phyloP scores from a whole-genome alignment of 345 rosid genomes.

The Aurinia saxatilis region DNA sequence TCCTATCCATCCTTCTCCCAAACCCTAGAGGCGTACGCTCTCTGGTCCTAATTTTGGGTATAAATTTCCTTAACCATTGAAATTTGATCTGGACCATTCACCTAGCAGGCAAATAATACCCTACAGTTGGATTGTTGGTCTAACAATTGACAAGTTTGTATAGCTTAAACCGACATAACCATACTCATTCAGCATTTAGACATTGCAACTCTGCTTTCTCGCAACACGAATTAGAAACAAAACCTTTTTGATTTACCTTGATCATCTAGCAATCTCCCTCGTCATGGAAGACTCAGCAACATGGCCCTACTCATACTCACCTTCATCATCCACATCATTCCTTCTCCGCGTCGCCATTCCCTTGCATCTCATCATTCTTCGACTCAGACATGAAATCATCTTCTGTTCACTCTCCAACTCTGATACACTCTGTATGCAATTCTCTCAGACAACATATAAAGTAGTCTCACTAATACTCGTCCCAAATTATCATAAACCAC shows the following conservation, averaged over 20 bases:
- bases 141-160: not conserved
- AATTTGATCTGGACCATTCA: too few species aligned
- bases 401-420: not conserved
- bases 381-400: not conserved
- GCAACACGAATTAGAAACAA: not conserved
- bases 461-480: not conserved
- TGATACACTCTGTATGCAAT: not conserved
- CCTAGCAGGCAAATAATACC: too few species aligned
- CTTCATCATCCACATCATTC: too few species aligned
- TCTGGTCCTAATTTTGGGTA: too few species aligned
- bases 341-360: not conserved
- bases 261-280: not conserved
- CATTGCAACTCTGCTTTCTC: not conserved
- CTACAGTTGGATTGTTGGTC: not conserved
- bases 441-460: not conserved
- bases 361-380: not conserved
- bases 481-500: not conserved
- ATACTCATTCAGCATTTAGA: not conserved
- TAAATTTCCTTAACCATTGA: too few species aligned
- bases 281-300: not conserved
- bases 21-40: too few species aligned
- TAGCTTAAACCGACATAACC: too few species aligned
- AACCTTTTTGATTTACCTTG: not conserved
- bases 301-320: too few species aligned
- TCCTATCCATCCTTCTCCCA: too few species aligned